Percentiles rank a stretch among this genome's conserved stretches.
Evolutionary conservation across 2,329 filamentous ascomycete species (phyloP).

Genomic region (Botrytis squamosa): DNA sequence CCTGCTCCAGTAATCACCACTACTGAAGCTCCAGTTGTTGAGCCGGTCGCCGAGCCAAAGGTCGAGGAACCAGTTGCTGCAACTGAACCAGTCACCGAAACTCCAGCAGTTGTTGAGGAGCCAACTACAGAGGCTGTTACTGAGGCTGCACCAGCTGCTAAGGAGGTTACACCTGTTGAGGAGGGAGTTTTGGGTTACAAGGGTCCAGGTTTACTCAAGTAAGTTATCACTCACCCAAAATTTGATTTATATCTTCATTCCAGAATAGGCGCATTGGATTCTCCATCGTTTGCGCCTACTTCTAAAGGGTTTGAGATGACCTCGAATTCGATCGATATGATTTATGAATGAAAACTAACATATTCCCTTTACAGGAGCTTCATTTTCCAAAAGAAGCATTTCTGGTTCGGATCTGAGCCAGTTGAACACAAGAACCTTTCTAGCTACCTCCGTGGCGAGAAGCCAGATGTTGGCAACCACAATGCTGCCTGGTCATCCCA

Average conservation of each 20-base stretch:
- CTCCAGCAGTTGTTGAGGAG: conserved; percentile 42
- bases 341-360: conserved; percentile 5
- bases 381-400: conserved; percentile 85
- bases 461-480: conserved; percentile 74
- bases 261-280: not conserved
- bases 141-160: conserved; percentile 61
- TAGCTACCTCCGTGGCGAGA: conserved; percentile 83
- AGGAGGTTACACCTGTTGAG: conserved; percentile 46
- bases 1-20: conserved; percentile 30
- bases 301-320: not conserved
- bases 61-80: conserved; percentile 39
- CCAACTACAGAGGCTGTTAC: conserved; percentile 37
- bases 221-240: conserved; percentile 44
- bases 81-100: conserved; percentile 38
- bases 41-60: conserved; percentile 40
- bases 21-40: conserved; percentile 46
- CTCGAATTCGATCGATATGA: not conserved
- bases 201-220: conserved; percentile 80
- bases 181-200: conserved; percentile 90
- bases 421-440: conserved; percentile 71
- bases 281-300: not conserved
- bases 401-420: conserved; percentile 77
- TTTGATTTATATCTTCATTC: not conserved
- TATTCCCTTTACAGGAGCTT: conserved; percentile 63
- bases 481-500: conserved; percentile 86